Evolutionary conservation across 2,329 filamentous ascomycete species (phyloP).

Genomic region (Xylaria sp.): DNA sequence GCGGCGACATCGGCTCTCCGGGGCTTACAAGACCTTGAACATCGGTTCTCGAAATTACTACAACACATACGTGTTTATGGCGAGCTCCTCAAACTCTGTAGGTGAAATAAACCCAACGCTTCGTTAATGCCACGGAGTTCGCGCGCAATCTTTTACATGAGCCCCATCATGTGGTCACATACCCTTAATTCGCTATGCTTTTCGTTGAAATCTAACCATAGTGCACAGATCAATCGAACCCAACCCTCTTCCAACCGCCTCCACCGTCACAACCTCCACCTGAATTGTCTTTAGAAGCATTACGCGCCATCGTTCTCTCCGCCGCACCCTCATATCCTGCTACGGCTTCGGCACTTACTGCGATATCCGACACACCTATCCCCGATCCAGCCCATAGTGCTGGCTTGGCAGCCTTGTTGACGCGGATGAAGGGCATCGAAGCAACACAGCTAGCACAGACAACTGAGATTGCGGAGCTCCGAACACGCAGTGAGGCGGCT

Average conservation of each 20-base stretch:
- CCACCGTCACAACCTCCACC: constrained; percentile 54
- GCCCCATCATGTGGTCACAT: neutral
- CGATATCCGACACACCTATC: constrained; percentile 60
- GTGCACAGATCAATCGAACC: constrained; percentile 56
- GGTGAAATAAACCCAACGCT: constrained; percentile 31
- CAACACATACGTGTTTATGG: constrained; percentile 61
- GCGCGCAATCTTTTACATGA: neutral
- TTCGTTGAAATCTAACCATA: constrained; percentile 6
- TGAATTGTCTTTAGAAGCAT: constrained; percentile 56
- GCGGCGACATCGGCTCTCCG: constrained; percentile 49
- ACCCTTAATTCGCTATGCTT: neutral
- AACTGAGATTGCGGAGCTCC: constrained; percentile 66
- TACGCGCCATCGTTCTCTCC: constrained; percentile 61
- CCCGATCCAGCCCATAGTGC: constrained; percentile 62
- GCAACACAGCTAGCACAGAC: constrained; percentile 66
- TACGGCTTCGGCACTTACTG: constrained; percentile 62
- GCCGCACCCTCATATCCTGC: constrained; percentile 61
- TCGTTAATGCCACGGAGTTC: neutral
- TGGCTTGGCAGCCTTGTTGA: constrained; percentile 61
- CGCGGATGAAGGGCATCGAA: constrained; percentile 66
- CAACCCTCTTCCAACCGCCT: constrained; percentile 59
- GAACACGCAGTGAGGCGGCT: constrained; percentile 65
- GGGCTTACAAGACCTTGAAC: constrained; percentile 58
- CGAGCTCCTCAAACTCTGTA: constrained; percentile 66
- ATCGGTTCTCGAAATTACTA: constrained; percentile 56